Base-by-base conservation (phyloP, 805 yeast genomes). In the Teunomyces lycoperdinae region DNA sequence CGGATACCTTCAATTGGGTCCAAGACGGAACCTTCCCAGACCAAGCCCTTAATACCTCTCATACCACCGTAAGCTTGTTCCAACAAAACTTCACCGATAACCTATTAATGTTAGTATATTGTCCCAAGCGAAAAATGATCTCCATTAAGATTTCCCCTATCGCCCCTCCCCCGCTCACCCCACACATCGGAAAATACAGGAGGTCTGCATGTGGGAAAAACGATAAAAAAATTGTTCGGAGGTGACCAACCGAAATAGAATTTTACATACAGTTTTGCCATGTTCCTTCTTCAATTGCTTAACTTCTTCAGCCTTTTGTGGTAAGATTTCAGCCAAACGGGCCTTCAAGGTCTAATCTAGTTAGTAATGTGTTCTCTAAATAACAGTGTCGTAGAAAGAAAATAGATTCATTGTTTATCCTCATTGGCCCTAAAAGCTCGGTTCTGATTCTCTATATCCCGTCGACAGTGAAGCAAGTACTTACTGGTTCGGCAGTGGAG, bases 301-400 rank as follows among this genome's bases (percentile, higher is more conserved):
- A 73, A 94, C 85, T 77, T 90, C 89, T 71, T 89, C 97, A 60
- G 87, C 87, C 78, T 88, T 88, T 63, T 81, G 90, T 57, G 98
- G 98, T 68, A 91, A 81, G 57, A 89, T 78, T 66, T 89, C 96
- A 48, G 90, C 95, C 67, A 94, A 91, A 68, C 96, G 85, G 74
- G 94, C 96, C 74, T 94, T 94, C 62, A 94, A 80, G 55, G 97
- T 84, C 78, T 80, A 66, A 47, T 64, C 13, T 27, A 11, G 62
- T 50, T 53, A 52, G 56, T 52, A 46, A 11, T 7, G n/a, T n/a
- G 26, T 13, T 29, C 2, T 31, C 13, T 32, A 2, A 11, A 13
- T 13, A 10, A 4, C 14, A 13, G 13, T 20, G 31, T 28, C 43
- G n/a, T 10, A 14, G 24, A 5, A n/a, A 16, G 36, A 17, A 29